Evolutionary conservation across 2,329 filamentous ascomycete species (phyloP).

Genomic region (Pseudodiploospora longispora): DNA sequence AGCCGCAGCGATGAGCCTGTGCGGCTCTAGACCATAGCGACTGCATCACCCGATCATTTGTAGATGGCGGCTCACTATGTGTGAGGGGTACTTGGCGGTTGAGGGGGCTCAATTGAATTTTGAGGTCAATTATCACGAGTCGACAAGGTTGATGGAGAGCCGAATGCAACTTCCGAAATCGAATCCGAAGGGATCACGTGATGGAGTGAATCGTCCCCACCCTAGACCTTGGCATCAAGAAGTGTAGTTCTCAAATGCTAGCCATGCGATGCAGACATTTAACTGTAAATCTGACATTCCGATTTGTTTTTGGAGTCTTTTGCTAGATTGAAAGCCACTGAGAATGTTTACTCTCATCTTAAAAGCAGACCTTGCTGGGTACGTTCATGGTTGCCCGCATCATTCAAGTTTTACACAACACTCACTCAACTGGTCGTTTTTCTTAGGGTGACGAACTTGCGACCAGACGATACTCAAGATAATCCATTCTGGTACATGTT

Average conservation of each 20-base stretch:
- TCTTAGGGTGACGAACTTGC: slow-evolving; percentile 77
- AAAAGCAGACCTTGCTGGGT: slow-evolving; percentile 64
- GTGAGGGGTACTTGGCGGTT: background rate
- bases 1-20: slow-evolving; percentile 56
- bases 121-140: background rate
- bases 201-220: background rate
- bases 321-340: background rate
- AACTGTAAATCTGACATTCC: background rate
- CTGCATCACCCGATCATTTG: slow-evolving; percentile 48
- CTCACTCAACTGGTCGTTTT: background rate
- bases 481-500: slow-evolving; percentile 94
- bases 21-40: slow-evolving; percentile 59
- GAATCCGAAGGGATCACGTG: slow-evolving; percentile 6
- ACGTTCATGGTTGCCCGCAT: slow-evolving; percentile 17
- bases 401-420: background rate
- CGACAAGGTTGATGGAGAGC: background rate
- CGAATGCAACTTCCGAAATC: slow-evolving; percentile 4
- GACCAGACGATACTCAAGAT: slow-evolving; percentile 72
- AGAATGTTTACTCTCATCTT: slow-evolving; percentile 59
- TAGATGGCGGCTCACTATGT: background rate
- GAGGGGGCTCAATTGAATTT: slow-evolving; percentile 4
- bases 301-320: background rate
- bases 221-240: background rate
- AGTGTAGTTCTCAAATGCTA: too few species aligned
- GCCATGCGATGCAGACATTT: too few species aligned